These are phyloP conservation scores for Termitomyces sp. DNA, from an alignment of 768 basidiomycete genomes.

Conservation along the genomic window DNA sequence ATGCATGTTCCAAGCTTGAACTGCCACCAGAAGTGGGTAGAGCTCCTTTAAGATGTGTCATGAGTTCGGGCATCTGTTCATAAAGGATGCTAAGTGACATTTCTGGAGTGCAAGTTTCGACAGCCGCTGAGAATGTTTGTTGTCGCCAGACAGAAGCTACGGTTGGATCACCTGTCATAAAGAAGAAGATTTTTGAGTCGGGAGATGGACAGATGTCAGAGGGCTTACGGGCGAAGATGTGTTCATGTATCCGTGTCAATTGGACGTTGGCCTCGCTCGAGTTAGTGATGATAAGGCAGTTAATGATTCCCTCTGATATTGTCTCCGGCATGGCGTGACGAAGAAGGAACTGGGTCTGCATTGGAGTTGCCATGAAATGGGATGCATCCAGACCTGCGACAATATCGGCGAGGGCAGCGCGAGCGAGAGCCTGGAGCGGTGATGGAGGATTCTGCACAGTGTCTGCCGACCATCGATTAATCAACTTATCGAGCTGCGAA, in stretches of 20 bases:
- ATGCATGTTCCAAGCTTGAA: constrained; percentile 68
- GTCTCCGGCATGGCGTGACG: too few relatives aligned
- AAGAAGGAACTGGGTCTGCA: too few relatives aligned
- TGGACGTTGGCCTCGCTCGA: too few relatives aligned
- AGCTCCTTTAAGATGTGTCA: constrained; percentile 44
- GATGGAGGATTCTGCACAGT: too few relatives aligned
- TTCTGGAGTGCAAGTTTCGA: constrained; percentile 70
- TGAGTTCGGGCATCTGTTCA: constrained; percentile 70
- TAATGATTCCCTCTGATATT: too few relatives aligned
- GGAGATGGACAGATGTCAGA: not conserved
- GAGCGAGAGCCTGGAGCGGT: too few relatives aligned
- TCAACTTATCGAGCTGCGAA: constrained; percentile 79
- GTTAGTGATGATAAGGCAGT: too few relatives aligned
- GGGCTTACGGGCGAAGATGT: constrained; percentile 78
- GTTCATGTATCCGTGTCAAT: too few relatives aligned
- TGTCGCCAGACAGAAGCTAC: constrained; percentile 90
- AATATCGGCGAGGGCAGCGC: too few relatives aligned
- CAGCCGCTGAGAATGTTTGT: constrained; percentile 86
- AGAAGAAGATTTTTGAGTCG: constrained; percentile 24
- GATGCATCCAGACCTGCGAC: too few relatives aligned
- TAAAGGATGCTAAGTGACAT: constrained; percentile 64
- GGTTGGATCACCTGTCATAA: constrained; percentile 66
- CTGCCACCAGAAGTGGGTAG: constrained; percentile 44
- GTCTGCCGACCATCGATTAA: too few relatives aligned
- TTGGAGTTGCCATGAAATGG: too few relatives aligned